Evolutionary conservation across 352 stramenopile genomes (phyloP).

Genomic region (Blastocystis sp.): DNA sequence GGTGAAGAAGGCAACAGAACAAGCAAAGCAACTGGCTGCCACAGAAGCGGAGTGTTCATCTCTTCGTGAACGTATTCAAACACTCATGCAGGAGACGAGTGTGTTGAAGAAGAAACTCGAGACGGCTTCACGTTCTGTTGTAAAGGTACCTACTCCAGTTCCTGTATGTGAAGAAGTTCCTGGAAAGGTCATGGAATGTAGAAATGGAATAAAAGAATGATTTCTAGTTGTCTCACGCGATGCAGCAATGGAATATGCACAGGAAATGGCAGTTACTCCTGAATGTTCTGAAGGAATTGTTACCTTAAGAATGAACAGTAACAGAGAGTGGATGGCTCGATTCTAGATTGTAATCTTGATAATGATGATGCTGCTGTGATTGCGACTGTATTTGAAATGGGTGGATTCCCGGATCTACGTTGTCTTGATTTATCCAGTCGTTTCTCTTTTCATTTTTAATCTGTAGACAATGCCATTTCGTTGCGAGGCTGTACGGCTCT

Average conservation of each 20-base stretch:
- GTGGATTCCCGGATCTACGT: constrained; percentile 29
- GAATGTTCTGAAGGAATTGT: constrained; percentile 12
- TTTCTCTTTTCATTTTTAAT: neutral
- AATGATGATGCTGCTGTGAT: constrained; percentile 32
- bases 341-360: constrained; percentile 32
- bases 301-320: constrained; percentile 31
- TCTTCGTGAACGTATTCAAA: neutral
- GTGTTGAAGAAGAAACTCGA: neutral
- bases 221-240: constrained; percentile 35
- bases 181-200: constrained; percentile 1
- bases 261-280: constrained; percentile 16
- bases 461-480: constrained; percentile 18
- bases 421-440: constrained; percentile 18
- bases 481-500: constrained; percentile 33
- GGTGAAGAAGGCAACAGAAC: neutral
- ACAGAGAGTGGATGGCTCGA: neutral
- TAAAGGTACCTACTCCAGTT: neutral
- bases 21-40: neutral
- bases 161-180: constrained; percentile 12
- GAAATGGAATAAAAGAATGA: neutral
- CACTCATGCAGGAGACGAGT: neutral
- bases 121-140: neutral
- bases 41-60: neutral
- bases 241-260: constrained; percentile 7
- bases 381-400: constrained; percentile 36